Base-by-base conservation (phyloP, 202 grass and related monocot genomes). In the Alloteropsis angusta region DNA sequence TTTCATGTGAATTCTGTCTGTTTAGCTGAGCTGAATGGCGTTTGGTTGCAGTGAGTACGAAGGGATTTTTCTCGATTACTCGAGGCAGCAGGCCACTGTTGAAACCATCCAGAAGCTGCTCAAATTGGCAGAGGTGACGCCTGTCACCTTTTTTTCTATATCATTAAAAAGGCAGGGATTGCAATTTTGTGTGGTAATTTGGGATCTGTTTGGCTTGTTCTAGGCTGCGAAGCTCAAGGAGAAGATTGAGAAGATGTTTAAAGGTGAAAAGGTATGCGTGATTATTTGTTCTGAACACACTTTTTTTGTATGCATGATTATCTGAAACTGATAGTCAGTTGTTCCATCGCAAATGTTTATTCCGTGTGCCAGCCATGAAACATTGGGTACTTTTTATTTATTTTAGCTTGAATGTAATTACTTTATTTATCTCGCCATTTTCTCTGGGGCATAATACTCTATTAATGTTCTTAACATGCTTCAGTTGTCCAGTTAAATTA, bases 161-260 rank as follows among this genome's bases (percentile, higher is more conserved):
- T 14, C 4, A 71, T 60, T 8, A 79, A 64, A 37, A 14, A 19
- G 7, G 26, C 16, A 35, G 25, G n/a, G 17, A 81, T 32, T 22
- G 28, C 5, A 15, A n/a, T 53, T 36, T 6, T 12, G 5, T 35
- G 16, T 49, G 34, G 5, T 76, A 72, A 88, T 59, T 84, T 68
- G 18, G 45, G 34, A 77, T 68, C 0, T 53, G 9, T 60, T 83
- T 72, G 8, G 52, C 42, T 79, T 72, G 11, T 30, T 80, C 13
- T 75, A 99, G 96, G 90, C 49, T 19, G 96, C 92, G 0, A 91
- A 89, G 53, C 90, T 98, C 30, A 93, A 84, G 83, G 80, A 95
- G 82, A 95, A 95, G 86, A 84, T 98, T 18, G 90, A 84, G 23
- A 98, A 82, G 59, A 95, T 98, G 92, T 98, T 91, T 71, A 80